These are phyloP conservation scores for Mariannaea sp. DNA, from an alignment of 2,329 filamentous ascomycete species.

Conservation along the genomic window DNA sequence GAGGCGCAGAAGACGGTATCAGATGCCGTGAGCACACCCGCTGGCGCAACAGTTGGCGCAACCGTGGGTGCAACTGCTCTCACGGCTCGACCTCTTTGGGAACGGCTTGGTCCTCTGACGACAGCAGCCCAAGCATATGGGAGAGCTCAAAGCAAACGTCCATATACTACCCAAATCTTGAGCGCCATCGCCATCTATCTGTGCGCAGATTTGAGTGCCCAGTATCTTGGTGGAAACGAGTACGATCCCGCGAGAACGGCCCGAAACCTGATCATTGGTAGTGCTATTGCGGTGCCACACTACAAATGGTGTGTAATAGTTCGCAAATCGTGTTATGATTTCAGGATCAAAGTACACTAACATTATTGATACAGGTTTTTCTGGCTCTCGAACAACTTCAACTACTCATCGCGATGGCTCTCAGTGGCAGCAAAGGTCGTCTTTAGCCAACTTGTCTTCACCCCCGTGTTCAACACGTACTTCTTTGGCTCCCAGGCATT, in stretches of 20 bases:
- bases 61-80: constrained; percentile 10
- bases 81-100: constrained; percentile 54
- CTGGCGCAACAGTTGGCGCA: too few relatives aligned
- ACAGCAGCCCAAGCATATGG: constrained; percentile 64
- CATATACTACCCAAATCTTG: constrained; percentile 78
- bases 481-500: constrained; percentile 83
- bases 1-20: constrained; percentile 25
- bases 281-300: constrained; percentile 72
- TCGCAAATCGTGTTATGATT: too few relatives aligned
- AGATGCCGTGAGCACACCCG: constrained; percentile 5
- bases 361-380: constrained; percentile 76
- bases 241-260: constrained; percentile 73
- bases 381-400: constrained; percentile 81
- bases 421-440: constrained; percentile 77
- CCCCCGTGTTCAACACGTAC: constrained; percentile 80
- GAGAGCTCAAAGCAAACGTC: constrained; percentile 70
- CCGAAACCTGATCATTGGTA: constrained; percentile 76
- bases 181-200: constrained; percentile 80
- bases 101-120: constrained; percentile 62
- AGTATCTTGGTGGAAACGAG: constrained; percentile 64
- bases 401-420: constrained; percentile 73
- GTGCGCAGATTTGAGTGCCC: constrained; percentile 76
- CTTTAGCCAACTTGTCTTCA: constrained; percentile 81
- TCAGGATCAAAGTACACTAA: too few relatives aligned
- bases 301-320: constrained; percentile 72